phyloP scores from a whole-genome alignment of 148 eudicot species.

The Nepenthes mirabilis region DNA sequence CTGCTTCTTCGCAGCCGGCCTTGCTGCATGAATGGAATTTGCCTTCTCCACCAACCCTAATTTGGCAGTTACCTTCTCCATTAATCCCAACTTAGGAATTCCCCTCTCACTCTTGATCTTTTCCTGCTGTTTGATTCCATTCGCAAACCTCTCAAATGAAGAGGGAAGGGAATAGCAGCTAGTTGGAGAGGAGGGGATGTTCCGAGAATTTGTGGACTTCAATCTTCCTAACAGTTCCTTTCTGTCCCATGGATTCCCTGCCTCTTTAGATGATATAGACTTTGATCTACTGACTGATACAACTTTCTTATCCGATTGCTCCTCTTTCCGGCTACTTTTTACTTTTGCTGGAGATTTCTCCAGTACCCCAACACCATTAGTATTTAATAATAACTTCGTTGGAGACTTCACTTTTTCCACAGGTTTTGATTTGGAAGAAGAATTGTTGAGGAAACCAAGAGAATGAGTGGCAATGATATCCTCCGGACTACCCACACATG shows the following conservation, averaged over 20 bases:
- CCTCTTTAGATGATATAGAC: constrained; percentile 37
- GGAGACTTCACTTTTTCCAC: constrained; percentile 32
- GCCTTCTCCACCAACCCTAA: constrained; percentile 37
- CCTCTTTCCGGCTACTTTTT: constrained; percentile 30
- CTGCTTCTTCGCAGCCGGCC: constrained; percentile 34
- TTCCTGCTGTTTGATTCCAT: constrained; percentile 50
- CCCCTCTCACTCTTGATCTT: constrained; percentile 52
- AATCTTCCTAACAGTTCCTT: constrained; percentile 34
- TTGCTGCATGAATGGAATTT: constrained; percentile 29
- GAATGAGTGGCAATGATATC: constrained; percentile 79
- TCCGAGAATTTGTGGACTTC: constrained; percentile 39
- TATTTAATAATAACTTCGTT: constrained; percentile 22
- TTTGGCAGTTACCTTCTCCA: constrained; percentile 40
- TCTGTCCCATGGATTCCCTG: constrained; percentile 28
- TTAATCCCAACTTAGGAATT: constrained; percentile 20
- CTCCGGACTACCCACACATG: constrained; percentile 79
- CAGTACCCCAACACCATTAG: constrained; percentile 15
- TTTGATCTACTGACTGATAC: constrained; percentile 39
- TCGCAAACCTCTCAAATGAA: constrained; percentile 75
- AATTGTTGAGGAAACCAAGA: constrained; percentile 47
- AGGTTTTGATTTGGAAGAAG: constrained; percentile 29
- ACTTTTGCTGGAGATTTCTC: constrained; percentile 30
- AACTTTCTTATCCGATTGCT: constrained; percentile 25
- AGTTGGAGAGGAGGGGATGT: constrained; percentile 73
- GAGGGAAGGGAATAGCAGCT: constrained; percentile 73